Base-by-base conservation (phyloP, 148 eudicot species). In the Rhododendron kiyosumense region DNA sequence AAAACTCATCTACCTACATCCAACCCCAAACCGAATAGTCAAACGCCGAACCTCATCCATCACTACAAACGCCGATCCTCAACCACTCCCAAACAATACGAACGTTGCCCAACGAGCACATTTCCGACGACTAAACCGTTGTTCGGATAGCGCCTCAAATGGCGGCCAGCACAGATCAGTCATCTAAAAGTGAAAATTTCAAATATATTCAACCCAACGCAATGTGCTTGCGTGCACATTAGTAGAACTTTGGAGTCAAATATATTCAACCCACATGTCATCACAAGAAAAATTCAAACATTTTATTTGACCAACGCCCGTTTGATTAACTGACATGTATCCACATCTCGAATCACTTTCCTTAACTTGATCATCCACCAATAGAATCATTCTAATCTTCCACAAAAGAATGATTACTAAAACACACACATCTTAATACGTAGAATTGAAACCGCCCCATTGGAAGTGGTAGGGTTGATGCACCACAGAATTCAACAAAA, bases 181-280 rank as follows among this genome's bases (percentile, higher is more conserved):
- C 65, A 20, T 59, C 9, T 7, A 22, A 6, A 59, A 3, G 3
- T 7, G 9, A 20, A 59, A 22, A 32, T 0, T 32, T 32, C 34
- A 32, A 32, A 32, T 32, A 32, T 32, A 32, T 32, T 32, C 34
- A 32, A 32, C 34, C 65, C 9, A 59, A 10, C 3, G 3, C 22
- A 17, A 32, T 32, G 61, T 54, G 24, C n/a, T n/a, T 18, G 61
- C 18, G 24, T 4, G 59, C 7, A 0, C 22, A 41, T 79, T 57
- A 26, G 36, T 79, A 57, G 5, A 17, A 61, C 32, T 78, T 83
- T 1, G 41, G 84, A 84, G 75, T 81, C 82, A 73, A 88, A 88
- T 88, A 43, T 79, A 83, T 45, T 38, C 4, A 43, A 15, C 82
- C 76, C 88, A 83, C 36, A 48, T 88, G 87, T 82, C 87, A 34